phyloP scores from a whole-genome alignment of 1,284 basidiomycete genomes.

The Termitomyces sp. region DNA sequence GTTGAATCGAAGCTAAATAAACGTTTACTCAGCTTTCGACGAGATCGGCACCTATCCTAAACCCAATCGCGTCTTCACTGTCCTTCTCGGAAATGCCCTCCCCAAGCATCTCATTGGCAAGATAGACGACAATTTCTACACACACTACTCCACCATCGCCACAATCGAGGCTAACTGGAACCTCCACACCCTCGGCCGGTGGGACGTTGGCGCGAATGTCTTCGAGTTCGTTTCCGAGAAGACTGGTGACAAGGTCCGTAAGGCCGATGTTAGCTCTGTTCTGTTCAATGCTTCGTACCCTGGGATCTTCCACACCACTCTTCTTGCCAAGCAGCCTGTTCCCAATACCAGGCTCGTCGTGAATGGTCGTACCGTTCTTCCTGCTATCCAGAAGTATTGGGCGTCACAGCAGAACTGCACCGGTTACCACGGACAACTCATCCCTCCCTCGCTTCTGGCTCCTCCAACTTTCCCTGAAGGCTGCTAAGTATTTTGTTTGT shows the following conservation, averaged over 20 bases:
- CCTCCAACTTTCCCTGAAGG: slow-evolving; percentile 16
- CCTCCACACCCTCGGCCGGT: slow-evolving; percentile 53
- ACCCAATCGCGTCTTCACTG: slow-evolving; percentile 44
- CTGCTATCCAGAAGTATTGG: slow-evolving; percentile 20
- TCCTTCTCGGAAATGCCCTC: slow-evolving; percentile 51
- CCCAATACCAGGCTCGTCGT: slow-evolving; percentile 22
- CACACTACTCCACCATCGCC: slow-evolving; percentile 60
- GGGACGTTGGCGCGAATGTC: slow-evolving; percentile 24
- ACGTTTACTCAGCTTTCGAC: slow-evolving; percentile 46
- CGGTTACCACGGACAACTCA: slow-evolving; percentile 17
- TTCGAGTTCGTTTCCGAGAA: slow-evolving; percentile 19
- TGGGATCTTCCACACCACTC: slow-evolving; percentile 18
- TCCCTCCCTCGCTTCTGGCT: slow-evolving; percentile 16
- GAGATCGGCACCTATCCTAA: slow-evolving; percentile 45
- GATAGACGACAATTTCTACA: slow-evolving; percentile 52
- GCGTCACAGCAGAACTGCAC: slow-evolving; percentile 21
- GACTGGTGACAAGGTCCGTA: slow-evolving; percentile 6
- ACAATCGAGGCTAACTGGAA: slow-evolving; percentile 66
- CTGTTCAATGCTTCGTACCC: slow-evolving; percentile 22
- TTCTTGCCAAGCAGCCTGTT: slow-evolving; percentile 13
- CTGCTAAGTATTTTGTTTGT: slow-evolving; percentile 7
- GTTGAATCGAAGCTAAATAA: slow-evolving; percentile 23
- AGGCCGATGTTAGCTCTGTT: slow-evolving; percentile 1
- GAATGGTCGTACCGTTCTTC: slow-evolving; percentile 21
- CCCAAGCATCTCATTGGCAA: slow-evolving; percentile 41